Evolutionary conservation across 306 rosid species (phyloP), one percentile per base, ranked within the genome.

Genomic region (Quercus parvula): DNA sequence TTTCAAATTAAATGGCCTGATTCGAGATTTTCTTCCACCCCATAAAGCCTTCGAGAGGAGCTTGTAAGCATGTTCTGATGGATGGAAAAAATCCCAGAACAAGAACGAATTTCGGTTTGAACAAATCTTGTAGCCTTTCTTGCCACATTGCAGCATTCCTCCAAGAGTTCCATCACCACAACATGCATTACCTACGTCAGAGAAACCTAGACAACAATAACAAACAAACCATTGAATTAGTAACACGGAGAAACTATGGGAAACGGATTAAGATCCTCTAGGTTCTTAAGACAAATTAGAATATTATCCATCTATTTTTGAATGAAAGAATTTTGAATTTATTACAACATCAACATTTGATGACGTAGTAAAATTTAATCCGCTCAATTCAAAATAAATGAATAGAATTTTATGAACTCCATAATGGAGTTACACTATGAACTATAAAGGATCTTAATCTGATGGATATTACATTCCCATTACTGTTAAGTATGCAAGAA

Each of bases 21-120:
- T 74, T 20, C 22, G 70, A 33, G 59, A 14, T 13, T 19, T 14
- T 9, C 56, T 55, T 28, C 88, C 90, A 0, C 11, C 70, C 88
- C 88, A 82, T 4, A 84, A 74, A n/a, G 81, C 84, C 75, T 75
- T 69, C 18, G 88, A 56, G 63, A 84, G 22, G 51, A 87, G 78
- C 46, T 70, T 27, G 73, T 87, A 84, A 31, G 85, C 15, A 1
- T 71, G 90, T 28, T 84, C 81, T 0, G 90, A 38, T 25, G 88
- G 90, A 58, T 87, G 83, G 54, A 84, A 82, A 41, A 4, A 79
- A 69, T 87, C 86, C 86, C 88, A 87, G 15, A 84, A 82, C 77
- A 87, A 62, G 67, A 71, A 84, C 19, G 46, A 24, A 68, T 61
- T 70, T 5, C 88, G 87, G 19, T 77, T 74, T 22, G 28, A 1